Evolutionary conservation across 1,139 yeast genomes (phyloP), one percentile per base, ranked within the genome.

Genomic region (Candida tropicalis): DNA sequence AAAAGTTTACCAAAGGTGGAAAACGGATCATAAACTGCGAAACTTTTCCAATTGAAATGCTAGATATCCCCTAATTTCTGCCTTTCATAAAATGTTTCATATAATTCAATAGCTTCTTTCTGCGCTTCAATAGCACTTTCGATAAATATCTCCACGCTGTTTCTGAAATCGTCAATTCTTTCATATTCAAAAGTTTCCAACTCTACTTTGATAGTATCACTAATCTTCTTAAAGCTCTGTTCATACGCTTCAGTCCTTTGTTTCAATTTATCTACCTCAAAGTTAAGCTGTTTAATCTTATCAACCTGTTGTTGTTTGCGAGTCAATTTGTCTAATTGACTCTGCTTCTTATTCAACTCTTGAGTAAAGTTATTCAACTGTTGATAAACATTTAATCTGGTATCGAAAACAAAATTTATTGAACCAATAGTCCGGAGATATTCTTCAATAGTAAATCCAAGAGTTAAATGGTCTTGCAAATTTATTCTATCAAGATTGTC

Each of bases 111-210:
- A 26, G 93, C 83, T 62, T 90, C 97, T 67, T 93, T 95, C 62
- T 93, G 99, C 13, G 93, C 78, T 65, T 93, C 99, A 40, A 91
- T 87, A 18, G 95, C 82, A 46, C 95, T 82, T 63, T 95, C 99
- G 58, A 95, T 77, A 56, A 83, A 91, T 17, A 91, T 84, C 65
- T 93, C 99, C 46, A 93, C 89, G 50, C 91, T 80, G 57, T 88
- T 87, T 57, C 97, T 79, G 64, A 95, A 90, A 57, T 93, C 99
- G 39, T 79, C 82, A 39, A 90, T 79, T 57, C 85, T 87, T 44
- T 84, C 95, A 38, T 72, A 70, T 59, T 89, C 96, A 60, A 91
- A 88, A 27, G 60, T 66, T 17, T 76, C 79, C 39, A 93, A 66
- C 57, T 93, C 97, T 32, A 63, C 61, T 56, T 81, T 84, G 41